Base-by-base conservation (phyloP, 306 rosid genomes). In the Gynostemma pentaphyllum region DNA sequence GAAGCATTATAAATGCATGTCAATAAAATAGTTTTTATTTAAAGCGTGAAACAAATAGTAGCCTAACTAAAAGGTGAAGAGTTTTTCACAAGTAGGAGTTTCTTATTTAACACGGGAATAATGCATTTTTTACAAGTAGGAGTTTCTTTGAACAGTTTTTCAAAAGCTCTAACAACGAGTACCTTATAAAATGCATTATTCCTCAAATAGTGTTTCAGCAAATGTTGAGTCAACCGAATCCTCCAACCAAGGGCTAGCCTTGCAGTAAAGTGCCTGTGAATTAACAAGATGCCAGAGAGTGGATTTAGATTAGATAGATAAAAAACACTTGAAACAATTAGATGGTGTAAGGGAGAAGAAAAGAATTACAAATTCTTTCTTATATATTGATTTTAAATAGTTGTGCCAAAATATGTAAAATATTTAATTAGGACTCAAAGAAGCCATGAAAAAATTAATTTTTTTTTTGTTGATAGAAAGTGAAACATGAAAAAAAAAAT, bases 221-320 rank as follows among this genome's bases (percentile, higher is more conserved):
- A 83, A 80, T 92, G 96, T 57, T 86, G 81, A 19, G 99, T 92
- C 88, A 92, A 84, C 46, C 95, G 90, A 69, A 86, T 86, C 79
- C 99, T 83, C 96, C 99, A 88, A 65, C 96, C 95, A 65, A 92
- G 94, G 69, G 99, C 99, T 74, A 92, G 73, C 83, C 83, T 84
- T 67, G 95, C 80, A 62, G 83, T 92, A 79, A 84, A 73, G 85
- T 88, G 88, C 83, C 99, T 92, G 86, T 36, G 65, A 61, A 76
- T 62, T 26, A 75, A 73, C 29, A 57, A 37, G 19, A 64, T 21
- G 32, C 23, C 66, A 22, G 49, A 22, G 19, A 21, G 18, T 21
- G 37, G 37, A 61, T 61, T 60, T 60, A 28, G 15, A 60, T 36
- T 34, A 36, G 16, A 32, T 15, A 55, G 10, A 32, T 32, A 9